Percentiles rank a stretch among this genome's conserved stretches.
These are phyloP conservation scores for Alternaria postmessia DNA, from an alignment of 2,329 filamentous ascomycete species.

Conservation along the genomic window DNA sequence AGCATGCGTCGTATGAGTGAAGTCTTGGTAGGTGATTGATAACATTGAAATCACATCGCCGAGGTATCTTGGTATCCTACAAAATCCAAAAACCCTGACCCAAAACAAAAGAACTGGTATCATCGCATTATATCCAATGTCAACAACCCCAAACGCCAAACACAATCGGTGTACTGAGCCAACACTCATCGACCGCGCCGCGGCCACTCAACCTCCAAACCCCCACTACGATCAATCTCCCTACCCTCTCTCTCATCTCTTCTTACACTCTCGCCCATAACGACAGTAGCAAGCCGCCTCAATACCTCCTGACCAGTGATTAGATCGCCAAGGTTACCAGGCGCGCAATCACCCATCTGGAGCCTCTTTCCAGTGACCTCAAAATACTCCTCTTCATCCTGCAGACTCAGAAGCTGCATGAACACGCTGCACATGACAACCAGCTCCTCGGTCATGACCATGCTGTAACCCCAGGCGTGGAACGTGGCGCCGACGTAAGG, in stretches of 20 bases:
- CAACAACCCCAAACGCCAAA: not conserved
- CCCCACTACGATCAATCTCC: constrained; percentile 27
- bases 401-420: constrained; percentile 41
- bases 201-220: constrained; percentile 26
- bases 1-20: no score
- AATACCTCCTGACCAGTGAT: constrained; percentile 41
- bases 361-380: constrained; percentile 32
- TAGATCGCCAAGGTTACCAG: constrained; percentile 28
- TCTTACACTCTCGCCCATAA: constrained; percentile 45
- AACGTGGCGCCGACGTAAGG: constrained; percentile 41
- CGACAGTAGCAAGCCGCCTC: constrained; percentile 42
- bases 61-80: constrained; percentile 4
- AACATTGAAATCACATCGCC: not conserved
- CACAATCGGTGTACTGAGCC: not conserved
- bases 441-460: constrained; percentile 41
- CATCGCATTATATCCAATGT: not conserved
- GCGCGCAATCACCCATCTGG: constrained; percentile 39
- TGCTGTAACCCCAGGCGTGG: constrained; percentile 47
- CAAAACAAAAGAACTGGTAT: not conserved
- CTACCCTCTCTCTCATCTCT: constrained; percentile 46
- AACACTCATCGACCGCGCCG: constrained; percentile 9
- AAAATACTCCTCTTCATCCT: constrained; percentile 39
- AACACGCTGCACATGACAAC: constrained; percentile 48
- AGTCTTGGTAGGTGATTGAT: not conserved
- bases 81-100: not conserved